Base-by-base conservation (phyloP, 352 stramenopile genomes). In the Globisporangium perplexum region DNA sequence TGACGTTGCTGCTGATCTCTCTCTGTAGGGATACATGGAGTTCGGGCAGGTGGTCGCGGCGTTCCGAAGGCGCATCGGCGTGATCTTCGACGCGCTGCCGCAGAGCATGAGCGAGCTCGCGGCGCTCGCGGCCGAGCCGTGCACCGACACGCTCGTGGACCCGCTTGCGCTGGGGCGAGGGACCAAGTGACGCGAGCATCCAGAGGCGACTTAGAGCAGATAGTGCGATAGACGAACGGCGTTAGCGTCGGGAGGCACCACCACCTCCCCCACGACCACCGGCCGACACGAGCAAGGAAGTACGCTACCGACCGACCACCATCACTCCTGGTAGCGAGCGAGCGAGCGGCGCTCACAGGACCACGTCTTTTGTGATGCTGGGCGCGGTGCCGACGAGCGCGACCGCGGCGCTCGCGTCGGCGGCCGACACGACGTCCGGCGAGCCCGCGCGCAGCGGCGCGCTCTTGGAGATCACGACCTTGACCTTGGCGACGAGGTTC, bases 11-110 rank as follows among this genome's bases (percentile, higher is more conserved):
- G 41, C 23, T 12, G 14, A 33, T 41, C 39, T 48, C 8, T 18
- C 26, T 26, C 28, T 39, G 26, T 55, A 94, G 83, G 84, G 84
- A 23, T 94, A 94, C 59, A 94, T 94, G 84, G 84, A 94, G 58
- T 94, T 94, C 69, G 84, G 84, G 1, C 82, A 94, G 56, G 84
- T 94, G 12, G 71, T 84, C 7, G 60, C 65, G 1, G 75, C 82
- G 5, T 93, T 93, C 53, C 79, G 80, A 22, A 66, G 66, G 17
- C 77, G 83, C 11, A 52, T 94, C 5, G 70, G 63, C 36, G 70
- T 78, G 53, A 94, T 94, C 53, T 94, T 94, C 49, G 75, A 85
- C 46, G 46, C 65, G 22, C 68, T 86, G 38, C 84, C 84, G 1
- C 66, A 66, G 33, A 85, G 69, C 23, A 64, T 92, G 60, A 64